These are phyloP conservation scores for Quercus phellos DNA, from an alignment of 331 rosid genomes.

Conservation along the genomic window DNA sequence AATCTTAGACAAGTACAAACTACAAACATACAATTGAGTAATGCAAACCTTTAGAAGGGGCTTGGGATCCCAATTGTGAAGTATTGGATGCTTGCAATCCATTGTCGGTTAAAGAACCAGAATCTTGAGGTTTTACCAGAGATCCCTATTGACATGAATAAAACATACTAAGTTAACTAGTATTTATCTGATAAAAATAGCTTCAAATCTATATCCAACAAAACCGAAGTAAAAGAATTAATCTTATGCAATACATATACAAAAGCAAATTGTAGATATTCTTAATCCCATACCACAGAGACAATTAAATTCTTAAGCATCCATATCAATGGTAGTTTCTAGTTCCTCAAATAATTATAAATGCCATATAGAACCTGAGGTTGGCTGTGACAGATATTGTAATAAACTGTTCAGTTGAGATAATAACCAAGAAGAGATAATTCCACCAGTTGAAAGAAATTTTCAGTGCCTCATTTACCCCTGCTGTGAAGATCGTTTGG, in stretches of 20 bases:
- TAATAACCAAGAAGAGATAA: not conserved
- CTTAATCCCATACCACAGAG: not conserved
- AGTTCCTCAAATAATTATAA: no score
- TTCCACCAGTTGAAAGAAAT: not conserved
- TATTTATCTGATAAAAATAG: not conserved
- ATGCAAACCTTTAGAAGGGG: constrained; percentile 60
- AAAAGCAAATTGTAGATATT: not conserved
- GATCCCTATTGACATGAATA: constrained; percentile 47
- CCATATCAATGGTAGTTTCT: no score
- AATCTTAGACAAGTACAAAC: not conserved
- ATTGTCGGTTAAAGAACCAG: constrained; percentile 38
- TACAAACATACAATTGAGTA: constrained; percentile 2
- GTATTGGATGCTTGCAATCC: constrained; percentile 55
- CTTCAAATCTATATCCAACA: constrained; percentile 3
- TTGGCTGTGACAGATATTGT: not conserved
- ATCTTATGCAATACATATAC: not conserved
- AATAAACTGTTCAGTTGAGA: not conserved
- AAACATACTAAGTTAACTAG: constrained; percentile 24
- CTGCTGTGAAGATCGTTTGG: not conserved
- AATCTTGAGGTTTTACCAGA: constrained; percentile 45
- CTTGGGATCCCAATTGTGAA: constrained; percentile 41
- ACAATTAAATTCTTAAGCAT: not conserved
- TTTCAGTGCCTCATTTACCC: not conserved
- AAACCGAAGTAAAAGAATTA: not conserved
- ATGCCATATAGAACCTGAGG: no score